Percentiles rank a stretch among this genome's conserved stretches.
Conservation (phyloP, 1,139 yeast genomes). For the Lodderomyces parapsilosis region DNA sequence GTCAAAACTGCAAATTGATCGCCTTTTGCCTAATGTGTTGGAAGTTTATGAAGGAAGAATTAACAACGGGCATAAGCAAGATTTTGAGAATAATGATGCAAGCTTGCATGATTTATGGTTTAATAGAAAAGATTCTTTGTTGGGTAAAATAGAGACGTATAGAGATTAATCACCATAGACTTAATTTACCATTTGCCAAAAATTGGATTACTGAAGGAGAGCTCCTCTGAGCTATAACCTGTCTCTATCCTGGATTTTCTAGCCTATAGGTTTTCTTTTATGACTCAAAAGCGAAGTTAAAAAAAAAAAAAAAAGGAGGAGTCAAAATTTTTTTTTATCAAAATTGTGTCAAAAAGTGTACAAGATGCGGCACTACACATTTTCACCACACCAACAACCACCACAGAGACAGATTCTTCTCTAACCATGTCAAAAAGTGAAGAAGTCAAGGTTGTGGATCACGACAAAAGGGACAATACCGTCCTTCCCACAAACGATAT, state of each 20-base stretch:
- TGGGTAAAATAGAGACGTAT: slow-evolving; percentile 26
- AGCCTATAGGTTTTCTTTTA: no score
- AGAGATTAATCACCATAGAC: background rate
- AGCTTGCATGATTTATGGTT: slow-evolving; percentile 35
- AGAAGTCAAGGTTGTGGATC: background rate
- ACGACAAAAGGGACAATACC: background rate
- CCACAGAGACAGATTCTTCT: no score
- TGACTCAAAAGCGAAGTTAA: background rate
- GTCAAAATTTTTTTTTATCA: background rate
- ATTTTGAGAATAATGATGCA: slow-evolving; percentile 17
- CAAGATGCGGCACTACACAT: background rate
- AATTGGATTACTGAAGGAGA: no score
- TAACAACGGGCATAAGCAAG: background rate
- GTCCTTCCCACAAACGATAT: background rate
- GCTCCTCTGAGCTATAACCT: no score
- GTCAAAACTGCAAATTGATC: slow-evolving; percentile 21
- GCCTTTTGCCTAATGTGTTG: slow-evolving; percentile 26
- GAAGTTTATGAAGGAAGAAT: slow-evolving; percentile 14
- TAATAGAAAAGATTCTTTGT: slow-evolving; percentile 31
- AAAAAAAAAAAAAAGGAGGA: background rate
- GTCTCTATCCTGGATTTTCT: no score
- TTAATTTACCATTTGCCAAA: no score
- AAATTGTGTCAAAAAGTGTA: no score
- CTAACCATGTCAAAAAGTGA: background rate
- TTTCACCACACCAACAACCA: no score